Conservation (phyloP, 345 rosid species). For the Euclidium syriacum region DNA sequence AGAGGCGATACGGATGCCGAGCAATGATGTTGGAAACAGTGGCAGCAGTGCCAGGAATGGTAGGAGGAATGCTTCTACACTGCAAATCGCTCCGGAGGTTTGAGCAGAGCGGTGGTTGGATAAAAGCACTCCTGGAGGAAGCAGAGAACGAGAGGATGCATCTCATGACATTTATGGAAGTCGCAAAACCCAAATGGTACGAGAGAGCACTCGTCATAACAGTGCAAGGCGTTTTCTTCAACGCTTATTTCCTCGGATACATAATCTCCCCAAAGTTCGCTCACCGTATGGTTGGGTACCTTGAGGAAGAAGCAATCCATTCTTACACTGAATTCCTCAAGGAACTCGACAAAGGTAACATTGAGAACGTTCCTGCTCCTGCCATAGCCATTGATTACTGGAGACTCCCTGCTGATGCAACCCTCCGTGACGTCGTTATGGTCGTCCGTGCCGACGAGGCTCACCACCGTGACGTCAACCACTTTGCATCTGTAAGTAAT, state of each 20-base stretch:
- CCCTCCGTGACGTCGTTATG: constrained; percentile 60
- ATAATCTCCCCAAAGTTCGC: constrained; percentile 69
- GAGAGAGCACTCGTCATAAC: constrained; percentile 65
- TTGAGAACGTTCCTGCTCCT: constrained; percentile 76
- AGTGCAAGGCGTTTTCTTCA: constrained; percentile 77
- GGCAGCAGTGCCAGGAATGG: constrained; percentile 87
- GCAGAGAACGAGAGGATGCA: constrained; percentile 94
- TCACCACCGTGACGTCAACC: constrained; percentile 82
- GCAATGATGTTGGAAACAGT: constrained; percentile 93
- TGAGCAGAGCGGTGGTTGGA: constrained; percentile 87
- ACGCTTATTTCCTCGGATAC: constrained; percentile 68
- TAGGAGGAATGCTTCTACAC: constrained; percentile 71
- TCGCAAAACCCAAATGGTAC: constrained; percentile 64
- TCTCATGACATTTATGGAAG: constrained; percentile 89
- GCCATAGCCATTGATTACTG: constrained; percentile 79
- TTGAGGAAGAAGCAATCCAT: constrained; percentile 82
- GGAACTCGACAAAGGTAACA: constrained; percentile 71
- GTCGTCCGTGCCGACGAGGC: constrained; percentile 79
- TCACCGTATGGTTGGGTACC: constrained; percentile 74
- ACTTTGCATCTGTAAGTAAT: constrained; percentile 77
- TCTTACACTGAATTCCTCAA: constrained; percentile 79
- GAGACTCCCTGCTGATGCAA: constrained; percentile 55
- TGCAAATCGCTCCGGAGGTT: constrained; percentile 65
- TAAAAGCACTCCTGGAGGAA: constrained; percentile 67
- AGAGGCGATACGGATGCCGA: constrained; percentile 68